Base-by-base conservation (phyloP, 2,329 filamentous ascomycete species). In the Xylaria hypoxylon region DNA sequence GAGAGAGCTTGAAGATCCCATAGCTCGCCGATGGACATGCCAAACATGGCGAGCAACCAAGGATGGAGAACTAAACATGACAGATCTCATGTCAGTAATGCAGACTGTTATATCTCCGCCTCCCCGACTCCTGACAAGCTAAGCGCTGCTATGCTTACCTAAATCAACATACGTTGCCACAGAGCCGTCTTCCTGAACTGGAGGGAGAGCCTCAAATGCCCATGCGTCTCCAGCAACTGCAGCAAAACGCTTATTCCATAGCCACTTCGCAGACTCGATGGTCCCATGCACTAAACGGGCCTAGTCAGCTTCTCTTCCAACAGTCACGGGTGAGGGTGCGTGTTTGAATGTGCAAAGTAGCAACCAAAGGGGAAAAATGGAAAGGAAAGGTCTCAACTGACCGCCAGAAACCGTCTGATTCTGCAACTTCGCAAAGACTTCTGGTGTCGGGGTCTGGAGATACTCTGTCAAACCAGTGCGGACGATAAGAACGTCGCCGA, bases 171-270 rank as follows among this genome's bases (percentile, higher is more conserved):
- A 67, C 0, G 57, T 68, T 1, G 77, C 79, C 0, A 60, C 42
- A 0, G 77, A 76, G 1, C 82, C 81, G 57, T 83, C 80, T 5
- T 77, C 68, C 60, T 82, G 80, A 38, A 85, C 59, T 0, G 86
- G 85, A 1, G 89, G 88, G 77, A 87, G 86, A 0, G 85, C 83
- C 79, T 93, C 90, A 68, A 92, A 91, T 0, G 85, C 81, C 22
- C 85, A 86, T 13, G 84, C 80, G 74, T 93, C 90, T 0, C 88
- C 87, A 0, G 85, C 88, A 1, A 90, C 89, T 0, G 86, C 87
- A 0, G 89, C 82, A 70, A 93, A 92, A 59, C 89, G 88, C 70
- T 84, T 86, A 73, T 92, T 88, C 80, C 91, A 90, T 65, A 92
- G 68, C 89, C 90, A 93, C 59, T 86, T 84, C 7, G 87, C 79